A percentile compares a stretch with the other conserved stretches of the same genome.
Evolutionary conservation across 1,139 yeast genomes (phyloP).

Genomic region (Pichia sp.): DNA sequence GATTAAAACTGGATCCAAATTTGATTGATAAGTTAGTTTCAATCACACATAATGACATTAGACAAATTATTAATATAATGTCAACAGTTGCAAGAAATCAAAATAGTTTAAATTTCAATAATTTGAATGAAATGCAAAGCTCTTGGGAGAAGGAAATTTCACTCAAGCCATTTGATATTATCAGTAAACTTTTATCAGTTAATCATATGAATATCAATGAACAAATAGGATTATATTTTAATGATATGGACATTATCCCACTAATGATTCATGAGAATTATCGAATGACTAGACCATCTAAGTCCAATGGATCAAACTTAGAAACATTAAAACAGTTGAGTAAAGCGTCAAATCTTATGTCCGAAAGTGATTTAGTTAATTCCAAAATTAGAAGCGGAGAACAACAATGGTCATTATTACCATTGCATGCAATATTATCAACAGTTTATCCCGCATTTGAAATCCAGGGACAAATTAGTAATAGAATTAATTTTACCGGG

Average conservation of each 20-base stretch:
- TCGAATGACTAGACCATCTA: constrained; percentile 52
- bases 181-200: constrained; percentile 58
- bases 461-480: constrained; percentile 66
- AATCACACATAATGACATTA: constrained; percentile 83
- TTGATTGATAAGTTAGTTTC: constrained; percentile 80
- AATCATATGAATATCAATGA: constrained; percentile 64
- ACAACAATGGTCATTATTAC: constrained; percentile 94
- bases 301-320: constrained; percentile 19
- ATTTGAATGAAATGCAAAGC: constrained; percentile 47
- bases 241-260: constrained; percentile 92
- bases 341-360: constrained; percentile 76
- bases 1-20: constrained; percentile 69
- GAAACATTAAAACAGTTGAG: constrained; percentile 61
- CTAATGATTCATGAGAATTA: constrained; percentile 96
- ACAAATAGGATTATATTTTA: constrained; percentile 83
- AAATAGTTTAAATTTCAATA: constrained; percentile 49
- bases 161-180: constrained; percentile 90
- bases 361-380: constrained; percentile 71
- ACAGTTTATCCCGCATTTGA: constrained; percentile 74
- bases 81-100: constrained; percentile 78
- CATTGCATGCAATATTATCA: constrained; percentile 85
- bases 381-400: constrained; percentile 79
- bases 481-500: constrained; percentile 70
- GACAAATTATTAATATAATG: constrained; percentile 86
- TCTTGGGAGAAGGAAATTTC: constrained; percentile 86